Percentiles rank a stretch among this genome's conserved stretches.
phyloP scores from a whole-genome alignment of 768 basidiomycete species.

The Boletus sp. region DNA sequence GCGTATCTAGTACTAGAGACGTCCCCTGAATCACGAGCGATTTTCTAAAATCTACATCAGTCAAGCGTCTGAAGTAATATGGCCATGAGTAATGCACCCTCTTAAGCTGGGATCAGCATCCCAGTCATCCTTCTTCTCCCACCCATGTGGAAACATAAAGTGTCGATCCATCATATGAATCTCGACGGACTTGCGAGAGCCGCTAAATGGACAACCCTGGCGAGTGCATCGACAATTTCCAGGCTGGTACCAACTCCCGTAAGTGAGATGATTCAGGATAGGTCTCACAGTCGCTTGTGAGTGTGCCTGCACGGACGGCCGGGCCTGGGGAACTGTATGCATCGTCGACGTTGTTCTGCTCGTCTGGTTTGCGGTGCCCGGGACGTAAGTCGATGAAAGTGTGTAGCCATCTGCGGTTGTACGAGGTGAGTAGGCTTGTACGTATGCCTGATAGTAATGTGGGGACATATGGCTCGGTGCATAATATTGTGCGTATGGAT shows the following conservation, averaged over 20 bases:
- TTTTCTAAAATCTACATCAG: slow-evolving; percentile 47
- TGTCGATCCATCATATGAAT: slow-evolving; percentile 90
- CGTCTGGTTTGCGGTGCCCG: slow-evolving; percentile 9
- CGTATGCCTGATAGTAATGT: slow-evolving; percentile 57
- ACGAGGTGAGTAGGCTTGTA: slow-evolving; percentile 31
- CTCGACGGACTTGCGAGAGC: slow-evolving; percentile 68
- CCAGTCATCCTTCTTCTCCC: slow-evolving; percentile 66
- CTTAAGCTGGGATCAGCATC: slow-evolving; percentile 80
- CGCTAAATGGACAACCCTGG: slow-evolving; percentile 62
- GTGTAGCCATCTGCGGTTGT: slow-evolving; percentile 37
- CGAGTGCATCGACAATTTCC: slow-evolving; percentile 61
- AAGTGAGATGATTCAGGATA: slow-evolving; percentile 16
- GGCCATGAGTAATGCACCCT: slow-evolving; percentile 48
- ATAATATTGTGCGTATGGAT: slow-evolving; percentile 29
- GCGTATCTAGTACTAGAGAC: slow-evolving; percentile 68
- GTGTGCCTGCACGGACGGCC: neutral
- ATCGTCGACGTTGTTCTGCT: neutral
- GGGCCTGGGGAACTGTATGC: neutral
- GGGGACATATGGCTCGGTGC: slow-evolving; percentile 36
- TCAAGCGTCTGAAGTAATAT: neutral
- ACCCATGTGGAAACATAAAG: slow-evolving; percentile 73
- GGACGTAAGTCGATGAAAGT: slow-evolving; percentile 37
- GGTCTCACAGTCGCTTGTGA: slow-evolving; percentile 8
- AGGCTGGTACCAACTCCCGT: slow-evolving; percentile 55
- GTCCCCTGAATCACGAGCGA: slow-evolving; percentile 77